Base-by-base conservation (phyloP, 2,329 filamentous ascomycete species). In the Trichoderma polysporum region DNA sequence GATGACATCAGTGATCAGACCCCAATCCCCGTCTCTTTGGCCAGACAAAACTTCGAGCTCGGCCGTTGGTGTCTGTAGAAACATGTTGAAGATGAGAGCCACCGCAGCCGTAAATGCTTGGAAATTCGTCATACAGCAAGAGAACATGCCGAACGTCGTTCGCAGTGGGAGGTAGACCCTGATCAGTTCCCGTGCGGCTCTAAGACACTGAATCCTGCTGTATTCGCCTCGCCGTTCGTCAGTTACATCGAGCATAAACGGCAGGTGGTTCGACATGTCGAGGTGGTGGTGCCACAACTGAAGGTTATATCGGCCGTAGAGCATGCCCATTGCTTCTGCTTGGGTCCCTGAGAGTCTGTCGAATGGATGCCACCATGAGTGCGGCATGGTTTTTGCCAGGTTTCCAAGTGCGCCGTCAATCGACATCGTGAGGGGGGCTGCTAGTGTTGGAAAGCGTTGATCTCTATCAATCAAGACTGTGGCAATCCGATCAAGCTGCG, bases 211-310 rank as follows among this genome's bases (percentile, higher is more conserved):
- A 13, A 67, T 49, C 13, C 65, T 52, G 15, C 58, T 63, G 52
- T 67, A 67, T 29, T 67, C 65, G 15, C 33, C n/a, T 15, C 41
- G 53, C 5, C 47, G 58, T 22, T 64, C 49, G 2, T 52, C 29
- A 12, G 50, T 13, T 52, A 41, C 35, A 15, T 67, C 65, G 7
- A 67, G 65, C 65, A 67, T 63, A 39, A 64, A 67, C 10, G 57
- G 65, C 25, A 67, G 25, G 25, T 67, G 65, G 8, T 56, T 52
- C 15, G 65, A 47, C 49, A 67, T 56, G 25, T 50, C 37, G 25
- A 67, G 65, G 15, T 67, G 65, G 37, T 64, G 39, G 22, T 67
- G 65, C 65, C 65, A 67, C 12, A 67, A 31, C 17, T 67, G 65
- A 4, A 64, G 27, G 61, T 67, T 67, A 4, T 64, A 62, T 6